These are phyloP conservation scores for Paramecium octaurelia DNA, from an alignment of 73 alveolate genomes.

Conservation along the genomic window DNA sequence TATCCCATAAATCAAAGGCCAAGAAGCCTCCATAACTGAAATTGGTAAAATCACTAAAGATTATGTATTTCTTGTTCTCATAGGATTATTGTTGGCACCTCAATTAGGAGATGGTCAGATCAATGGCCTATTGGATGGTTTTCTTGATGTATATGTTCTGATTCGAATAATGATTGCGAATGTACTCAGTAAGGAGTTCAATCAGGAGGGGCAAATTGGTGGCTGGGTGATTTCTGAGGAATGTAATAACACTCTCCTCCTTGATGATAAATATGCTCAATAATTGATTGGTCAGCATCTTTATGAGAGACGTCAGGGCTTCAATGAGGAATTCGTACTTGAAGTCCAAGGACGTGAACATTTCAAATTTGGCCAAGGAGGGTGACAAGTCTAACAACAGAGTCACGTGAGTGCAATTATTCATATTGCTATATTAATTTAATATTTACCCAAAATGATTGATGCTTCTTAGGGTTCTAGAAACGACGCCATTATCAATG, in stretches of 20 bases:
- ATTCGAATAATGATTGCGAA: neutral
- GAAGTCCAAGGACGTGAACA: neutral
- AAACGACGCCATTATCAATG: neutral
- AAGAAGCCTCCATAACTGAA: neutral
- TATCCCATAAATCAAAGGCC: neutral
- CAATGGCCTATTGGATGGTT: neutral
- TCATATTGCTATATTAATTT: neutral
- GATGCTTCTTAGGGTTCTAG: neutral
- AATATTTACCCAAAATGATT: neutral
- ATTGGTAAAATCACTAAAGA: conserved; percentile 32
- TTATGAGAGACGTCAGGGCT: neutral
- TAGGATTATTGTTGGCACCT: neutral
- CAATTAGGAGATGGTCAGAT: neutral
- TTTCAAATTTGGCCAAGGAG: neutral
- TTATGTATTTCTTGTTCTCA: neutral
- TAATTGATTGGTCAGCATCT: neutral
- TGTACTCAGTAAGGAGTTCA: neutral
- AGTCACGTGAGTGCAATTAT: conserved; percentile 5
- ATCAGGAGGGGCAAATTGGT: neutral
- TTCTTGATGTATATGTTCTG: neutral
- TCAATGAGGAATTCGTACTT: neutral
- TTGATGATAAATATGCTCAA: neutral
- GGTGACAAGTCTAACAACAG: conserved; percentile 9
- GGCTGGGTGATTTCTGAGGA: neutral
- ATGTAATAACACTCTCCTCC: neutral